Conservation (phyloP, 2,329 filamentous ascomycete species). For the Didymella keratinophila region DNA sequence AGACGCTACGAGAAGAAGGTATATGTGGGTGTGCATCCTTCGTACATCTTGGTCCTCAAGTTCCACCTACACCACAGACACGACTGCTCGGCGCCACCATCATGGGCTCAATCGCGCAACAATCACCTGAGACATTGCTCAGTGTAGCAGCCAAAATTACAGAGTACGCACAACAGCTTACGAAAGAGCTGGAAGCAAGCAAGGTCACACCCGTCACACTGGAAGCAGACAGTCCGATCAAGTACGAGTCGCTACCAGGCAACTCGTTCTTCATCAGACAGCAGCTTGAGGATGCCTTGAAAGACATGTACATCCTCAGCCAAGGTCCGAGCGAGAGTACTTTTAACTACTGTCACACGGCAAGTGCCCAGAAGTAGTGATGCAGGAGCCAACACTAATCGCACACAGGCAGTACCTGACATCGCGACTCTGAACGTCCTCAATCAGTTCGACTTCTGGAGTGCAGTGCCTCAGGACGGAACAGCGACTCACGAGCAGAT, state of each 20-base stretch:
- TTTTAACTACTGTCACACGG: constrained; percentile 40
- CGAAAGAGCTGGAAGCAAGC: background rate
- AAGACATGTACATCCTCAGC: constrained; percentile 57
- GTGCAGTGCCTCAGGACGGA: background rate
- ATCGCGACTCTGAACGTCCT: background rate
- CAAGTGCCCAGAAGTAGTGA: background rate
- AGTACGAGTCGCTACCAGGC: background rate
- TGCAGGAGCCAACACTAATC: background rate
- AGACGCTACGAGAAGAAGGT: background rate
- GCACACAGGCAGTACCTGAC: background rate
- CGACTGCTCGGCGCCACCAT: background rate
- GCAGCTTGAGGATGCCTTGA: constrained; percentile 55
- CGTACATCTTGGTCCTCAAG: background rate
- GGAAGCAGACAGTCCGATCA: background rate
- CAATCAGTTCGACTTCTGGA: background rate
- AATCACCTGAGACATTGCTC: background rate
- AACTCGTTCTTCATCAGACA: constrained; percentile 52
- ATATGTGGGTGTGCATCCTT: background rate
- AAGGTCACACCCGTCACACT: background rate
- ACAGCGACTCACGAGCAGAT: background rate
- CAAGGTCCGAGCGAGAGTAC: constrained; percentile 61
- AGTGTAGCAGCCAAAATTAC: background rate
- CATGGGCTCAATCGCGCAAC: background rate
- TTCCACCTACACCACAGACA: background rate
- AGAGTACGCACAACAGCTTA: background rate